These are phyloP conservation scores for Tubosaeta sp. DNA, from an alignment of 768 basidiomycete species.

Conservation along the genomic window DNA sequence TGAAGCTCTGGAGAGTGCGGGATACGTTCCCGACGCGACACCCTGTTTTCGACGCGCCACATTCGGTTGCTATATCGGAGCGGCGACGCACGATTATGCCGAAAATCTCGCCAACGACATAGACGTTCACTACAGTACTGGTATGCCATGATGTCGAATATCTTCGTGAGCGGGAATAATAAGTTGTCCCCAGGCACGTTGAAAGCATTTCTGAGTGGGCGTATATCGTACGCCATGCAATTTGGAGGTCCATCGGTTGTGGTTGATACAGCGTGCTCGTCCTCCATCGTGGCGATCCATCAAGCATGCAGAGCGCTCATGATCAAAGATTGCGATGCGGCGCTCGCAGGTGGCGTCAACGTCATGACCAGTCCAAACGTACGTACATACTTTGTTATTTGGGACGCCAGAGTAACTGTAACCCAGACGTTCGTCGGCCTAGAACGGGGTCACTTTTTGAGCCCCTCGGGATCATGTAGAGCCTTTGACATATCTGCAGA, in stretches of 20 bases:
- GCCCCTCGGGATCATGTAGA: constrained; percentile 62
- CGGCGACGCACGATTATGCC: constrained; percentile 64
- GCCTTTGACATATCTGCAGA: constrained; percentile 69
- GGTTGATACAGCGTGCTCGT: constrained; percentile 73
- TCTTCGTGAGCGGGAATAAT: not conserved
- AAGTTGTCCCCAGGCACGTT: constrained; percentile 47
- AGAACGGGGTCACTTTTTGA: constrained; percentile 65
- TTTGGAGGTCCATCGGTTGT: constrained; percentile 69
- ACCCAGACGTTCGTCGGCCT: constrained; percentile 64
- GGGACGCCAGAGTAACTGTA: constrained; percentile 3
- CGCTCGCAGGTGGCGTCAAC: constrained; percentile 74
- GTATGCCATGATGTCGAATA: constrained; percentile 29
- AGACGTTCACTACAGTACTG: constrained; percentile 69
- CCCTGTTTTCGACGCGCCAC: constrained; percentile 46
- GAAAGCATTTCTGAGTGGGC: constrained; percentile 64
- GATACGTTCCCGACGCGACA: constrained; percentile 60
- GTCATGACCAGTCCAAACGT: constrained; percentile 69
- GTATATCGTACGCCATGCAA: constrained; percentile 64
- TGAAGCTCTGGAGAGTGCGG: constrained; percentile 65
- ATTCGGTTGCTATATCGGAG: constrained; percentile 67
- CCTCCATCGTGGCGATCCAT: constrained; percentile 63
- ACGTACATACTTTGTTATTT: constrained; percentile 18
- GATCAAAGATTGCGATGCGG: constrained; percentile 61
- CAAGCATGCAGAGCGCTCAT: constrained; percentile 64
- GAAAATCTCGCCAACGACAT: constrained; percentile 60